Conservation (phyloP, 345 rosid species). For the Melastoma malabathricum region DNA sequence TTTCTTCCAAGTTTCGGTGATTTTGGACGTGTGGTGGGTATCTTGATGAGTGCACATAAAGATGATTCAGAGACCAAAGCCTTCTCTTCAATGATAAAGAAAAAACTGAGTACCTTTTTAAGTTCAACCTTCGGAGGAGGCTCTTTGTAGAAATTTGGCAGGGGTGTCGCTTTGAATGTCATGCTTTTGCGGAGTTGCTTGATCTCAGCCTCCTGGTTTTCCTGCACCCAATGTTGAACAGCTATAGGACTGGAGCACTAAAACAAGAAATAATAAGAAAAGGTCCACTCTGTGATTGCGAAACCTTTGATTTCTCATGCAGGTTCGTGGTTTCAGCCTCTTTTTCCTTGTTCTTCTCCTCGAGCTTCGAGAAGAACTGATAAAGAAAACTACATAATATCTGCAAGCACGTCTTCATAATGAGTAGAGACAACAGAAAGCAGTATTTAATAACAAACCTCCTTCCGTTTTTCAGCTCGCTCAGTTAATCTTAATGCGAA, state of each 20-base stretch:
- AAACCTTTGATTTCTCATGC: slow-evolving; percentile 91
- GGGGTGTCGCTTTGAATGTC: slow-evolving; percentile 87
- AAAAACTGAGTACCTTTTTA: slow-evolving; percentile 55
- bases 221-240: slow-evolving; percentile 30
- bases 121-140: slow-evolving; percentile 85
- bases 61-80: neutral
- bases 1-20: slow-evolving; percentile 93
- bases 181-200: slow-evolving; percentile 80
- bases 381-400: neutral
- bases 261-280: neutral
- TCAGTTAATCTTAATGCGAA: slow-evolving; percentile 85
- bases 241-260: neutral
- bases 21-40: slow-evolving; percentile 76
- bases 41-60: slow-evolving; percentile 18
- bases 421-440: neutral
- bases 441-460: slow-evolving; percentile 27
- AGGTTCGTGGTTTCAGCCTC: slow-evolving; percentile 60
- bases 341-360: slow-evolving; percentile 89
- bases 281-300: slow-evolving; percentile 1
- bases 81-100: neutral
- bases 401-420: neutral
- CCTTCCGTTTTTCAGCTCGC: slow-evolving; percentile 90
- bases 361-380: slow-evolving; percentile 84
- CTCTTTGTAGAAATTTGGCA: slow-evolving; percentile 95
- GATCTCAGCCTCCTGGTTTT: slow-evolving; percentile 85